A percentile compares a stretch with the other conserved stretches of the same genome.
Evolutionary conservation across 2,329 filamentous ascomycete species (phyloP).

Genomic region (Aspergillus melleus): DNA sequence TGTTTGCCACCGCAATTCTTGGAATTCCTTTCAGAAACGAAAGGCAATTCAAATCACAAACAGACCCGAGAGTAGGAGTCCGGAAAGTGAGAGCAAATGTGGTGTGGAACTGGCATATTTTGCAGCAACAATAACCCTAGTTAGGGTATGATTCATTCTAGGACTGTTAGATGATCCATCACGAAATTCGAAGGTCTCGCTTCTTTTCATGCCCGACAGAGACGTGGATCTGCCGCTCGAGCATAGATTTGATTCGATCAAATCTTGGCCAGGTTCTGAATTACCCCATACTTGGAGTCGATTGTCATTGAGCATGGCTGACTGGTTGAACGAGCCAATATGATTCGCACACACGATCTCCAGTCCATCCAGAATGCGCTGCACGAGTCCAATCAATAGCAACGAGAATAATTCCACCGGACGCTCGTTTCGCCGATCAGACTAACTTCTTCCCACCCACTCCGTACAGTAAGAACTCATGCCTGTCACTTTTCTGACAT

Average conservation of each 20-base stretch:
- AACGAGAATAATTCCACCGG: background rate
- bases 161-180: background rate
- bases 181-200: background rate
- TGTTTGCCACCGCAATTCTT: background rate
- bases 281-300: background rate
- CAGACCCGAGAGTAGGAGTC: background rate
- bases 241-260: background rate
- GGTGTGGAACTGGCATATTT: background rate
- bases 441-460: background rate
- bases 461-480: background rate
- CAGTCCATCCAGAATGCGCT: background rate
- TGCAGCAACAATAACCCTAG: background rate
- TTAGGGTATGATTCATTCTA: background rate
- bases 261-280: background rate
- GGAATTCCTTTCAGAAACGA: background rate
- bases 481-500: slow-evolving; percentile 6
- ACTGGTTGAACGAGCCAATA: background rate
- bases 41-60: background rate
- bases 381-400: background rate
- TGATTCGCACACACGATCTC: background rate
- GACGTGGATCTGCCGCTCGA: background rate
- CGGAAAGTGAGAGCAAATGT: background rate
- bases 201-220: slow-evolving; percentile 4
- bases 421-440: background rate
- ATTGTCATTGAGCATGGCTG: background rate